Evolutionary conservation across 2,329 filamentous ascomycete genomes (phyloP).

Genomic region (Metarhizium sp.): DNA sequence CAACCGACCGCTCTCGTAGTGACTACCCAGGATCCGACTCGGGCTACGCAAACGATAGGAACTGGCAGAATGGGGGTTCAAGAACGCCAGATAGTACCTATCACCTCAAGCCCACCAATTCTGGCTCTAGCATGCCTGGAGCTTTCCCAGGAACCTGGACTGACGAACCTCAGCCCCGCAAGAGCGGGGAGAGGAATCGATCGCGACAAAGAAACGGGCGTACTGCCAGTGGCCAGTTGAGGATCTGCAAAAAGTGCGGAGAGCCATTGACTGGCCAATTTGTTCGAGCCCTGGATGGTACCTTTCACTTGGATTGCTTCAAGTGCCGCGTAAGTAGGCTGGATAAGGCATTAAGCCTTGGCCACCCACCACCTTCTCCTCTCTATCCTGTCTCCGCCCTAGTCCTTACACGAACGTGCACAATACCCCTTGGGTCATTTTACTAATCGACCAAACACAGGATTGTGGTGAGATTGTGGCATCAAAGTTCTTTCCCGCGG

Average conservation of each 20-base stretch:
- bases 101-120: slow-evolving; percentile 23
- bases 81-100: slow-evolving; percentile 25
- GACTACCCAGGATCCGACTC: slow-evolving; percentile 20
- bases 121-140: slow-evolving; percentile 23
- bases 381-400: no score
- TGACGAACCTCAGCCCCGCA: slow-evolving; percentile 33
- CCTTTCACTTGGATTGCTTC: slow-evolving; percentile 96
- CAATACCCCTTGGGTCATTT: background rate
- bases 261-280: slow-evolving; percentile 89
- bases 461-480: slow-evolving; percentile 96
- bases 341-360: background rate
- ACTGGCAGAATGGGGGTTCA: slow-evolving; percentile 26
- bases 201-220: slow-evolving; percentile 45
- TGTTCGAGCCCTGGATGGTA: slow-evolving; percentile 84
- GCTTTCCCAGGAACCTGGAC: slow-evolving; percentile 20
- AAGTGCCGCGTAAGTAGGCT: slow-evolving; percentile 69
- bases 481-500: slow-evolving; percentile 97
- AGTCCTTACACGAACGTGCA: background rate
- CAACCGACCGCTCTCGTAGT: slow-evolving; percentile 26
- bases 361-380: slow-evolving; percentile 2
- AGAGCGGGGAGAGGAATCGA: slow-evolving; percentile 48
- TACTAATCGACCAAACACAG: slow-evolving; percentile 34
- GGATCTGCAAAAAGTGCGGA: slow-evolving; percentile 78
- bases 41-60: slow-evolving; percentile 21
- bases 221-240: slow-evolving; percentile 48